A percentile compares a stretch with the other conserved stretches of the same genome.
phyloP scores from a whole-genome alignment of 1,284 basidiomycete species.

The Puccinia sorghi region DNA sequence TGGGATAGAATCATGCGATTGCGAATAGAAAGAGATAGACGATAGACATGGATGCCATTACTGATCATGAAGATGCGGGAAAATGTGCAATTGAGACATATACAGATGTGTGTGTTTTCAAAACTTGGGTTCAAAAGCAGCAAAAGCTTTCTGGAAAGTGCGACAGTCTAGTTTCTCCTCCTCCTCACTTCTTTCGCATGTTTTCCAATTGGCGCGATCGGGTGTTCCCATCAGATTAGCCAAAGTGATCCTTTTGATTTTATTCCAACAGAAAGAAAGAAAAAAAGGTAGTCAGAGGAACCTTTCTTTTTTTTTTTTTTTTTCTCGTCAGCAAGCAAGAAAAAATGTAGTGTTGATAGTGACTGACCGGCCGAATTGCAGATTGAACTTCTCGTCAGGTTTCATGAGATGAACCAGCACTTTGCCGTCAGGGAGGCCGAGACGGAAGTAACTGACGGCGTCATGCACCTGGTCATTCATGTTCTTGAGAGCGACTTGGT shows the following conservation, averaged over 20 bases:
- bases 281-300: not conserved
- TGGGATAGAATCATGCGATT: too few relatives aligned
- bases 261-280: not conserved
- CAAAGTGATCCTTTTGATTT: constrained; percentile 68
- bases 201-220: constrained; percentile 85
- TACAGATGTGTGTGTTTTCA: not conserved
- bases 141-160: constrained; percentile 78
- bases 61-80: too few relatives aligned
- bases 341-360: not conserved
- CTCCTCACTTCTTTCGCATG: constrained; percentile 70
- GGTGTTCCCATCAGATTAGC: constrained; percentile 71
- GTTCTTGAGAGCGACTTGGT: constrained; percentile 66
- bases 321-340: constrained; percentile 11
- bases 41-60: too few relatives aligned
- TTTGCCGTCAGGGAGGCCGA: constrained; percentile 82
- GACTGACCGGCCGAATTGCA: constrained; percentile 86
- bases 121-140: constrained; percentile 65
- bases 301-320: not conserved
- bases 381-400: constrained; percentile 73
- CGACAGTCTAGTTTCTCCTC: constrained; percentile 75
- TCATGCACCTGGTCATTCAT: constrained; percentile 63
- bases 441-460: constrained; percentile 76
- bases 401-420: constrained; percentile 81
- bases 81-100: too few relatives aligned
- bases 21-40: too few relatives aligned